Evolutionary conservation across 2,329 filamentous ascomycete genomes (phyloP), one percentile per base, ranked within the genome.

Genomic region (Kalmusia sp.): DNA sequence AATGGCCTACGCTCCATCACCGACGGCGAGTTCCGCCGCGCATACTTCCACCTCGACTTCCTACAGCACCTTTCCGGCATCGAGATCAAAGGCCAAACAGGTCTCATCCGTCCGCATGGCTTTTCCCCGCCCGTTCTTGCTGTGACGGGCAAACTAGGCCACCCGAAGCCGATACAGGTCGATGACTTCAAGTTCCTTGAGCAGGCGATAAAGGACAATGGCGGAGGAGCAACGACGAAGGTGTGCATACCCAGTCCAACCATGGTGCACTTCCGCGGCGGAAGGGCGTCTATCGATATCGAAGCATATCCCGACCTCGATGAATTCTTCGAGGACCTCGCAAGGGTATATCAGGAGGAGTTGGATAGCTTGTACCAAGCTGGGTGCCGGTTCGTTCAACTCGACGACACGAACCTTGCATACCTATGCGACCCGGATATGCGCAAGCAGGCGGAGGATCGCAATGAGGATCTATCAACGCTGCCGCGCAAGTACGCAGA

Each of bases 261-360:
- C n/a, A 84, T 84, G 82, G 78, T 84, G 45, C 82, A 85, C 67
- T 85, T 85, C 77, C 80, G 82, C 52, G 81, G 82, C 55, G 80
- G 78, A 9, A 76, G 82, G 27, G 80, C 82, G 19, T 76, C 76
- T 61, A 84, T 84, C 67, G 77, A 80, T 64, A 75, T 77, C 62
- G 71, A 73, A 37, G 80, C 81, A 7, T 85, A 85, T 68, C 82
- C 82, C 5, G 77, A 78, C 15, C 75, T 85, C 8, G 82, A 84
- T 41, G 72, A 76, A 22, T 84, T 84, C 73, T 84, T 84, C 68
- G 80, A 78, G 15, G 82, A 85, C 62, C 74, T 84, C 9, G 82
- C 82, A 8, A 73, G 75, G 47, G 82, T 81, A 4, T 85, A 82
- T 70, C 82, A 83, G 69, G 77, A 80, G 66, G 82, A 85, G 68